These are phyloP conservation scores for Amanita rimosa DNA, from an alignment of 768 basidiomycete genomes.

Conservation along the genomic window DNA sequence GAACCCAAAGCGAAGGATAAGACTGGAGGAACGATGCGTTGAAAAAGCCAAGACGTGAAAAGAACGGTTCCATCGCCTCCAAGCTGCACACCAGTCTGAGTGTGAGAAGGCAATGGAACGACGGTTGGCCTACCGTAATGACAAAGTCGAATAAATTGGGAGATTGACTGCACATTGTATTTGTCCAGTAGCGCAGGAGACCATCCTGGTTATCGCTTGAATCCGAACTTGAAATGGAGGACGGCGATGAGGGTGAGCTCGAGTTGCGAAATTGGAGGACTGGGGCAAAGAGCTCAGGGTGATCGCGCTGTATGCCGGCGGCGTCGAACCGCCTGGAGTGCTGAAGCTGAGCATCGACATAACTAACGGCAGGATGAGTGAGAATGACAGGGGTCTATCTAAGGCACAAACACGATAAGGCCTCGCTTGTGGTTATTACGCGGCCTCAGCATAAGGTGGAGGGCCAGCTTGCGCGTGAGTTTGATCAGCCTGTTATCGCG, in stretches of 20 bases:
- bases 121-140: conserved; percentile 62
- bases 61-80: conserved; percentile 98
- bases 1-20: conserved; percentile 96
- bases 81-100: conserved; percentile 39
- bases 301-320: conserved; percentile 70
- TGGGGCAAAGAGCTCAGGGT: conserved; percentile 83
- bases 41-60: conserved; percentile 99
- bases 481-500: conserved; percentile 94
- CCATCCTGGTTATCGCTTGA: conserved; percentile 39
- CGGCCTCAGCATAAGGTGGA: conserved; percentile 92
- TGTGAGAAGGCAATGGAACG: background rate
- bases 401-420: conserved; percentile 60
- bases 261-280: conserved; percentile 67
- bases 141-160: conserved; percentile 97
- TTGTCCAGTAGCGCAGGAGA: conserved; percentile 95
- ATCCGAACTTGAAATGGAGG: conserved; percentile 30
- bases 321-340: conserved; percentile 92
- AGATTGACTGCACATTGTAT: conserved; percentile 84
- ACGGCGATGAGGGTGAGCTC: conserved; percentile 48
- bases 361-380: conserved; percentile 33
- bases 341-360: conserved; percentile 88
- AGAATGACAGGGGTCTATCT: conserved; percentile 8
- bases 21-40: conserved; percentile 96
- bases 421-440: conserved; percentile 56
- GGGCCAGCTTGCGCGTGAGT: conserved; percentile 84